Percentiles rank a stretch among this genome's conserved stretches.
Conservation (phyloP, 495 filamentous ascomycete species). For the Neurospora sp. region DNA sequence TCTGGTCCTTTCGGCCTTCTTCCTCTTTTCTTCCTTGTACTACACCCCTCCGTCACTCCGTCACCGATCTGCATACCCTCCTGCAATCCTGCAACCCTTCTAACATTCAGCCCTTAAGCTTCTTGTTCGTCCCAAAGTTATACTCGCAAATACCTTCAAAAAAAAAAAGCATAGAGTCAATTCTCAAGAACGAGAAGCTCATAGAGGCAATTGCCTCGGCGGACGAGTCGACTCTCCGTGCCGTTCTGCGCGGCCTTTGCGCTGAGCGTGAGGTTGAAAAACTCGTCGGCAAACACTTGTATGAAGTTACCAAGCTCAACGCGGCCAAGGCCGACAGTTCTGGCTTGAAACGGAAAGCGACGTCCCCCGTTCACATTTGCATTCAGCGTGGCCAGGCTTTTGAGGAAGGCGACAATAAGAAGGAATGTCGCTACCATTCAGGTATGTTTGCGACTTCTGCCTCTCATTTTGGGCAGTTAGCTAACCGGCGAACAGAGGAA, state of each 20-base stretch:
- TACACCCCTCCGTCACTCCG: not conserved
- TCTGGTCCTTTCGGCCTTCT: not conserved
- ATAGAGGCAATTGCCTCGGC: not conserved
- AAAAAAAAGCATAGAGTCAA: not conserved
- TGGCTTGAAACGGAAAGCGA: not conserved
- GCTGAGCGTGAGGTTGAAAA: not conserved
- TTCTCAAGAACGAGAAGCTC: not conserved
- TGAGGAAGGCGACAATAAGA: not conserved
- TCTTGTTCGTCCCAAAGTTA: too few species aligned
- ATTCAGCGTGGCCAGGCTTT: not conserved
- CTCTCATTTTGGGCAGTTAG: not conserved
- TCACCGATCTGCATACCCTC: not conserved
- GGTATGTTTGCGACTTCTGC: not conserved
- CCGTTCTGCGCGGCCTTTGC: not conserved
- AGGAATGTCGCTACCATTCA: not conserved
- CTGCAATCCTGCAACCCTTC: not conserved
- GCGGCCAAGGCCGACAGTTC: not conserved
- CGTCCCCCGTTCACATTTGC: not conserved
- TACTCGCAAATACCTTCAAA: too few species aligned
- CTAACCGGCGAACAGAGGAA: not conserved
- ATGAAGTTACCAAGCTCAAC: not conserved
- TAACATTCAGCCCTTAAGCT: too few species aligned
- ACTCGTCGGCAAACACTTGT: not conserved
- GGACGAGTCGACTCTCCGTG: not conserved
- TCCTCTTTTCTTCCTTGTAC: not conserved